Percentiles rank a stretch among this genome's conserved stretches.
Evolutionary conservation across 148 eudicot species (phyloP).

Genomic region (Bassia scoparia): DNA sequence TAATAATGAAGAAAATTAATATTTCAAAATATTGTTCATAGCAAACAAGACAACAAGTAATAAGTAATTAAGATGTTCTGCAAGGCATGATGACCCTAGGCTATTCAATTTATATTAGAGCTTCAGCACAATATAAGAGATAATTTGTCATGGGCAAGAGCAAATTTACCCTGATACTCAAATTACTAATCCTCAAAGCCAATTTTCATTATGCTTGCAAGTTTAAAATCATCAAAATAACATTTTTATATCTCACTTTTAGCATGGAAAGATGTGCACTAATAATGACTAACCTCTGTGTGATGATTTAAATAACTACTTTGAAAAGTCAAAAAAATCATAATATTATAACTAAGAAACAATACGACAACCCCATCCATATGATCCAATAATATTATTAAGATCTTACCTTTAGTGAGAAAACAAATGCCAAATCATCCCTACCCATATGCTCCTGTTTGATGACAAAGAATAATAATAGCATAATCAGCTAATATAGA

Average conservation of each 20-base stretch:
- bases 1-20: background rate
- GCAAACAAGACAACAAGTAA: background rate
- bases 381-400: background rate
- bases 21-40: background rate
- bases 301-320: background rate
- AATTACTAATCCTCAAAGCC: background rate
- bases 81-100: background rate
- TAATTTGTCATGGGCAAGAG: background rate
- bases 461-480: background rate
- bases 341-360: background rate
- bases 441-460: constrained; percentile 78
- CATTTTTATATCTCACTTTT: no score
- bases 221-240: no score
- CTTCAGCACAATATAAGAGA: background rate
- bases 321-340: background rate
- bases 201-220: no score
- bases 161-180: background rate
- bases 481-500: background rate
- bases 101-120: background rate
- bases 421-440: constrained; percentile 75
- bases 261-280: no score
- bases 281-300: no score
- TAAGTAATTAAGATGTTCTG: background rate
- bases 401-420: constrained; percentile 73
- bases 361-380: background rate